Evolutionary conservation across 129 eudicot species (phyloP).

Genomic region (Chrysanthemum seticuspe): DNA sequence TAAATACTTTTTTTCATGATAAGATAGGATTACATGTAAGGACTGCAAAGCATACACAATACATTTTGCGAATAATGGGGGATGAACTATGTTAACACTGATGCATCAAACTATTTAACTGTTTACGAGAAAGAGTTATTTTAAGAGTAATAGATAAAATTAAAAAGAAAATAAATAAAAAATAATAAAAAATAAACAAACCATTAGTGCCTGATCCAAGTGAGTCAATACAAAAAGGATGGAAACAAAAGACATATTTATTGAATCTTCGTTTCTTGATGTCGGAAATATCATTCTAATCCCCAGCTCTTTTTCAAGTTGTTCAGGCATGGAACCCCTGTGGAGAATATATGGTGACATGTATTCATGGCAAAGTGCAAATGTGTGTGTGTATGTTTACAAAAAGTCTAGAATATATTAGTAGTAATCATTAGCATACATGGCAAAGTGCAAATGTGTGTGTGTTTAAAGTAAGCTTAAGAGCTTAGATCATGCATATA

Average conservation of each 20-base stretch:
- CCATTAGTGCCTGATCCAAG: background rate
- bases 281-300: conserved; percentile 63
- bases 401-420: no score
- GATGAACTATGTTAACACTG: background rate
- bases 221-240: background rate
- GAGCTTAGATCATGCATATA: no score
- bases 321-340: conserved; percentile 60
- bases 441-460: no score
- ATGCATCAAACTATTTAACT: background rate
- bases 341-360: background rate
- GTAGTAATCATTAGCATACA: no score
- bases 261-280: conserved; percentile 54
- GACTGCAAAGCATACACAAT: conserved; percentile 1
- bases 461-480: no score
- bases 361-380: background rate
- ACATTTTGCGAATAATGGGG: background rate
- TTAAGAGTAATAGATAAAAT: no score
- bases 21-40: conserved; percentile 5
- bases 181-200: background rate
- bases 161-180: rapidly evolving
- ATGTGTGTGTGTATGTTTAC: background rate
- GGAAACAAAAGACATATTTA: conserved; percentile 47
- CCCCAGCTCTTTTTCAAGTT: conserved; percentile 64
- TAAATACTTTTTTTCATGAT: conserved; percentile 11
- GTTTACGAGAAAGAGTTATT: background rate